Base-by-base conservation (phyloP, 2,329 filamentous ascomycete species). In the Venturia pyrina region DNA sequence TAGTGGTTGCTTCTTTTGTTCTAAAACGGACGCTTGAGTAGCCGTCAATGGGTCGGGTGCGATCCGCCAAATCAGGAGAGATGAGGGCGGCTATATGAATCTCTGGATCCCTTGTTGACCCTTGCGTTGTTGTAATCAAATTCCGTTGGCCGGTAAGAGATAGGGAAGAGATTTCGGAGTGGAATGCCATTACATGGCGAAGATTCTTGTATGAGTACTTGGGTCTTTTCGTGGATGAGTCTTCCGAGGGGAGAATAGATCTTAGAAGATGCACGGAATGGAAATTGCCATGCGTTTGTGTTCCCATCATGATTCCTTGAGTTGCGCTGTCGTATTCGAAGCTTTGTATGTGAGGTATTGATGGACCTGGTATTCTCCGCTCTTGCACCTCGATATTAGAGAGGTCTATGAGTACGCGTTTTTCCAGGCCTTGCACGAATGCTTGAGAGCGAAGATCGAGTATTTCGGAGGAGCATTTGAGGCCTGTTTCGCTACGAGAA, bases 91-190 rank as follows among this genome's bases (percentile, higher is more conserved):
- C 69, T 40, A 75, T 66, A 57, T 70, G 69, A 19, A 75, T 66
- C 34, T 68, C 68, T 3, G 75, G 73, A 1, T 72, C 68, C 2
- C 72, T 64, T 57, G 73, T 71, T 1, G 70, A 70, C 28, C 75
- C 75, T 15, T 69, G 68, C 2, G 72, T 73, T 2, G 75, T 76
- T 4, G 69, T 69, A 15, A 72, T 72, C 6, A 77, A 65, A 0
- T 72, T 71, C 2, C 73, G 69, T 0, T 73, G 72, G 4, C 72
- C 72, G 15, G 74, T 65, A 41, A 73, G 72, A 46, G 68, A 69
- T 1, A 75, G 44, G 1, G 74, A 75, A 0, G 75, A 76, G 43
- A 75, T 68, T 21, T 41, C 19, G 2, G 65, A 66, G 2, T 69
- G 67, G 1, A 73, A 75, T 0, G 70, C 72, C 5, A 71, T 70